A percentile compares a stretch with the other conserved stretches of the same genome.
phyloP scores from a whole-genome alignment of 495 filamentous ascomycete genomes.

The Daldinia caldariorum region DNA sequence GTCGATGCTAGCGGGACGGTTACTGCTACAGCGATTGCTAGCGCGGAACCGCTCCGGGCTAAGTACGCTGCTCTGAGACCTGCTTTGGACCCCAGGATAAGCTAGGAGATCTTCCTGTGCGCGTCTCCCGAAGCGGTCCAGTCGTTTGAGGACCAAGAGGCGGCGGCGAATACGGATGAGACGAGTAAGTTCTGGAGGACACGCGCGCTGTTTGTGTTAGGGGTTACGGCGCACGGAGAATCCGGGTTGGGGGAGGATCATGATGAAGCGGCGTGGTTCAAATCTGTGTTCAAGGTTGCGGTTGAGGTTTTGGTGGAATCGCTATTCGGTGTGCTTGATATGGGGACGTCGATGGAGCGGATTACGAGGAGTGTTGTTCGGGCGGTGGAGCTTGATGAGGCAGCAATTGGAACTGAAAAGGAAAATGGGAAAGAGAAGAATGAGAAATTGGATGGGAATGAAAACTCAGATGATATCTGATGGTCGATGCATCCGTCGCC shows the following conservation, averaged over 20 bases:
- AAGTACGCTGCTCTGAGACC: conserved; percentile 1
- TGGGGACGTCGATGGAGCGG: not conserved
- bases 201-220: conserved; percentile 1
- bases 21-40: not conserved
- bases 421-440: not conserved
- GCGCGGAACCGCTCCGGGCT: not conserved
- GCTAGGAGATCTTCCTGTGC: conserved; percentile 2
- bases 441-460: not conserved
- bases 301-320: conserved; percentile 5
- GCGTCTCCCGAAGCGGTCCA: conserved; percentile 1
- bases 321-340: not conserved
- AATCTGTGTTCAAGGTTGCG: conserved; percentile 2
- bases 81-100: not conserved
- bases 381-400: not conserved
- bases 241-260: not conserved
- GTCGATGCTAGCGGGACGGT: not conserved
- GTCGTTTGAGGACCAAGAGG: not conserved
- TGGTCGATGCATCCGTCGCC: conserved; percentile 14
- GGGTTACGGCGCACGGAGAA: not conserved
- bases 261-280: not conserved
- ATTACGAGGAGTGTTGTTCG: not conserved
- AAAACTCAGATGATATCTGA: not conserved
- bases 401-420: too few relatives aligned
- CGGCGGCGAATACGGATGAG: not conserved
- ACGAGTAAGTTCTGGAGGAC: not conserved